These are phyloP conservation scores for Starmerella lactis-condensi DNA, from an alignment of 805 yeast species.

Conservation along the genomic window DNA sequence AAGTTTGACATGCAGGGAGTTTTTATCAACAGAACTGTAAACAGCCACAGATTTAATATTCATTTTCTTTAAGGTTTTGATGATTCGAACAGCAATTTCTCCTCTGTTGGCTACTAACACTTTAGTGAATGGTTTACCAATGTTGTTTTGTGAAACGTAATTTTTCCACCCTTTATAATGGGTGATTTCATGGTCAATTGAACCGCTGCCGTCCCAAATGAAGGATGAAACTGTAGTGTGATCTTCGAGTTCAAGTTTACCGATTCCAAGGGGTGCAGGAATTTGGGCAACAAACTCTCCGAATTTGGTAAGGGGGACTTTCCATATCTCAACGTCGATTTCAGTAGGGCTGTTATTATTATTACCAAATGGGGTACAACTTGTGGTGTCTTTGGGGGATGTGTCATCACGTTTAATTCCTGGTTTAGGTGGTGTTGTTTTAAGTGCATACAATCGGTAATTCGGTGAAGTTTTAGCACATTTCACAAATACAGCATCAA, in stretches of 20 bases:
- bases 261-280: slow-evolving; percentile 90
- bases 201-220: slow-evolving; percentile 62
- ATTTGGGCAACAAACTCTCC: slow-evolving; percentile 76
- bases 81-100: slow-evolving; percentile 90
- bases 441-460: slow-evolving; percentile 63
- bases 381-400: no score
- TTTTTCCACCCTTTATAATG: slow-evolving; percentile 72
- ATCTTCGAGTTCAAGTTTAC: slow-evolving; percentile 62
- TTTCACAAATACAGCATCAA: slow-evolving; percentile 50
- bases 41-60: slow-evolving; percentile 69
- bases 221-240: slow-evolving; percentile 85
- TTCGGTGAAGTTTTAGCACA: slow-evolving; percentile 50
- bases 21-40: slow-evolving; percentile 77
- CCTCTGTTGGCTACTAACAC: slow-evolving; percentile 96
- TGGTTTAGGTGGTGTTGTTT: slow-evolving; percentile 68
- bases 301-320: slow-evolving; percentile 57
- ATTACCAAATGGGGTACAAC: no score
- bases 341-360: no score
- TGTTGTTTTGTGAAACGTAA: slow-evolving; percentile 28
- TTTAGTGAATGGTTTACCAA: slow-evolving; percentile 47
- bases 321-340: slow-evolving; percentile 65
- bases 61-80: slow-evolving; percentile 66
- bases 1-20: slow-evolving; percentile 64
- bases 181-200: slow-evolving; percentile 69
- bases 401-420: slow-evolving; percentile 60